Evolutionary conservation across 306 rosid genomes (phyloP), one percentile per base, ranked within the genome.

Genomic region (Psophocarpus tetragonolobus): DNA sequence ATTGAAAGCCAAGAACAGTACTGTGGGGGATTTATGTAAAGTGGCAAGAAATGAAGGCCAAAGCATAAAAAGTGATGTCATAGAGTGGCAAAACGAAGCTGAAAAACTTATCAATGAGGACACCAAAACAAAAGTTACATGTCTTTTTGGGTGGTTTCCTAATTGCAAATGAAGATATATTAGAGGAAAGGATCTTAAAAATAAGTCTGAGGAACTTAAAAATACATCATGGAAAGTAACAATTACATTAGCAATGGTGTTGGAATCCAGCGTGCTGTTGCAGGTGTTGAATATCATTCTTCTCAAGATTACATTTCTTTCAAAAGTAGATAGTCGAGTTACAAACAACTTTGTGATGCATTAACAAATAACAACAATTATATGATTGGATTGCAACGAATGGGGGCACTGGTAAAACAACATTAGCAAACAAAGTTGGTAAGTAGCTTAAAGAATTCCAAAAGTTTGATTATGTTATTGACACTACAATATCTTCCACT

Each of bases 141-240:
- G 81, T 5, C 20, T 75, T 56, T 69, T 54, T 11, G 76, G 76
- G 2, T 23, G 36, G 15, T 48, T 41, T 38, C 17, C 60, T 26
- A 12, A 75, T 48, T 75, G 48, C 61, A 4, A 23, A 17, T 17
- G 56, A 4, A 9, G 17, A 48, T 48, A 48, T 17, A n/a, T 3
- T 17, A 48, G 11, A 24, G 76, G 76, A 10, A 74, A 81, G 20
- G 76, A 74, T 1, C 4, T 81, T 10, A 10, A 4, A 14, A 1
- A 30, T 0, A 80, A 65, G 76, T 17, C 0, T 0, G 13, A 30
- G 36, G 4, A 23, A 8, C 60, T 68, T 0, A 26, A 2, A 48
- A 1, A 0, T 10, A 0, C 0, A 35, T 0, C 8, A n/a, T n/a
- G n/a, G n/a, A 21, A 10, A 23, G n/a, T 3, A n/a, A n/a, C n/a